These are phyloP conservation scores for Aspergillus novofumigatus DNA, from an alignment of 2,329 filamentous ascomycete genomes.

Conservation along the genomic window DNA sequence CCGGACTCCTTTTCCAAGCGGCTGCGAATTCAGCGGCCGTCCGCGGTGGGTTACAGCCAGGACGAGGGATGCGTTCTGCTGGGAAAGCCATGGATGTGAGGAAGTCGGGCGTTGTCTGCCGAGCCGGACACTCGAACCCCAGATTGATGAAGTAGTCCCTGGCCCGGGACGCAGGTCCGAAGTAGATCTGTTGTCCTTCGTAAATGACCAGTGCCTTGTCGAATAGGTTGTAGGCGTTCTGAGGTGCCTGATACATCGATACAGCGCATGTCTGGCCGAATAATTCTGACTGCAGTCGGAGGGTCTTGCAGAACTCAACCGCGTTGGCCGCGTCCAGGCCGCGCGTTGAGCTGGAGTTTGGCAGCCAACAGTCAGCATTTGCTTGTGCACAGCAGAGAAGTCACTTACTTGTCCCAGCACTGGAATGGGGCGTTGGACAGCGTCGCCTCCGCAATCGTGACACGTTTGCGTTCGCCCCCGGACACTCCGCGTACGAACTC, in stretches of 20 bases:
- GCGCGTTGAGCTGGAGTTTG: constrained; percentile 32
- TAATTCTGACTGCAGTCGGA: constrained; percentile 49
- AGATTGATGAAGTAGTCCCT: constrained; percentile 64
- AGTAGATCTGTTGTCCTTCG: constrained; percentile 74
- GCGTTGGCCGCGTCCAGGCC: constrained; percentile 54
- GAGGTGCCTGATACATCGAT: constrained; percentile 53
- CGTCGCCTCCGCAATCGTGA: constrained; percentile 55
- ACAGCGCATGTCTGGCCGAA: constrained; percentile 49
- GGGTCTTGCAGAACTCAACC: constrained; percentile 52
- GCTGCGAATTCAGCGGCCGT: constrained; percentile 66
- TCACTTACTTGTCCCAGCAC: constrained; percentile 43
- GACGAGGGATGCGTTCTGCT: constrained; percentile 56
- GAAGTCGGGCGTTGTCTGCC: constrained; percentile 69
- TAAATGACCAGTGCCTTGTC: constrained; percentile 71
- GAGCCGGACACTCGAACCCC: constrained; percentile 65
- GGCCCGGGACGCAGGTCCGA: constrained; percentile 59
- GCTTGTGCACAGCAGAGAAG: no score
- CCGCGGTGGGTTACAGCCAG: constrained; percentile 60
- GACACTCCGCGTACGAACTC: constrained; percentile 59
- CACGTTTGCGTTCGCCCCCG: constrained; percentile 59
- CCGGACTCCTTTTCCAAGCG: constrained; percentile 52
- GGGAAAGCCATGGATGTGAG: constrained; percentile 67
- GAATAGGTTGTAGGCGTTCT: constrained; percentile 55
- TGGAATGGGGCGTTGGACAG: constrained; percentile 46
- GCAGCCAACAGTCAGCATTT: no score